Percentiles rank a stretch among this genome's conserved stretches.
phyloP scores from a whole-genome alignment of 805 yeast species.

The Candida silvicultrix region DNA sequence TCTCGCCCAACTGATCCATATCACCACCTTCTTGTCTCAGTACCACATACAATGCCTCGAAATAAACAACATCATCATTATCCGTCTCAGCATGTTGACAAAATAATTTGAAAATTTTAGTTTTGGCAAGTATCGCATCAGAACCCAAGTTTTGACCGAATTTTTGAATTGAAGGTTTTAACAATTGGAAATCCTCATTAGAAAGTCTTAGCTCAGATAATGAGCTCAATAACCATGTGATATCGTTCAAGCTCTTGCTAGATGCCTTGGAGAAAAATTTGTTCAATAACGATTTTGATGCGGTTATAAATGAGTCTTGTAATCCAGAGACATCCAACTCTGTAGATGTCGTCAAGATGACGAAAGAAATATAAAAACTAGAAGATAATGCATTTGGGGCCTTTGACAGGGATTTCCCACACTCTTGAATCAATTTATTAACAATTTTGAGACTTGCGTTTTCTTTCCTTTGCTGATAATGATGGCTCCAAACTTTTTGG shows the following conservation, averaged over 20 bases:
- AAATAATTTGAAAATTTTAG: constrained; percentile 24
- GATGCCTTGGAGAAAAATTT: neutral
- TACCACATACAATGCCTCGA: constrained; percentile 29
- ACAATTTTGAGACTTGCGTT: constrained; percentile 20
- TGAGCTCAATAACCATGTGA: constrained; percentile 27
- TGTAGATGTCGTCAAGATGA: constrained; percentile 6
- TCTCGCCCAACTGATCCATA: constrained; percentile 11
- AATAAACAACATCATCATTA: constrained; percentile 17
- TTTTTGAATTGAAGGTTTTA: constrained; percentile 6
- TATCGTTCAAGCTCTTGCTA: neutral
- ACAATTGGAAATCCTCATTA: constrained; percentile 2
- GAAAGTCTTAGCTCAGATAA: constrained; percentile 18
- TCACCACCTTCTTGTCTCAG: constrained; percentile 21
- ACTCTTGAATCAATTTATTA: constrained; percentile 5
- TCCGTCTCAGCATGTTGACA: constrained; percentile 13
- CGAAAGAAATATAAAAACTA: constrained; percentile 9
- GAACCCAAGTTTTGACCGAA: constrained; percentile 6
- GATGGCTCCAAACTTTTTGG: constrained; percentile 32
- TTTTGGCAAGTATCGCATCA: neutral
- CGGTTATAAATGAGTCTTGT: constrained; percentile 4
- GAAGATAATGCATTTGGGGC: constrained; percentile 1
- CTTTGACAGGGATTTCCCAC: neutral
- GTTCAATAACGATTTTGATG: constrained; percentile 6
- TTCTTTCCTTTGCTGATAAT: constrained; percentile 33
- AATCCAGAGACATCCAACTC: neutral